Conservation (phyloP, 352 stramenopile genomes). For the Pythium pectinolyticum region DNA sequence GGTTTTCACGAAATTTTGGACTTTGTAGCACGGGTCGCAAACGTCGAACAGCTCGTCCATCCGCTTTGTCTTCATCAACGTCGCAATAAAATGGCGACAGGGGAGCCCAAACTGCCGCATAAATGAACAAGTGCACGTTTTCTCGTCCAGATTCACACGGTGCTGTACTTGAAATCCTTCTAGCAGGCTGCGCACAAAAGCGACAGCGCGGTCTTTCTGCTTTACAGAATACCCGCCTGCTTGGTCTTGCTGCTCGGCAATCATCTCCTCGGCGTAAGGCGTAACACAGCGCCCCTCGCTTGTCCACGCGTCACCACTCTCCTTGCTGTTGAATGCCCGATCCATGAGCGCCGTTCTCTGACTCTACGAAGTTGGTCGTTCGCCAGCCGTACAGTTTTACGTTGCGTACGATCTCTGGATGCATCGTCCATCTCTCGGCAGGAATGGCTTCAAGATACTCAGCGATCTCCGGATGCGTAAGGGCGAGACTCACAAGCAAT, state of each 20-base stretch:
- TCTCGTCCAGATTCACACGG: background rate
- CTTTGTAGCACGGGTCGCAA: constrained; percentile 2
- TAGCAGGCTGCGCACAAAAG: background rate
- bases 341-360: constrained; percentile 7
- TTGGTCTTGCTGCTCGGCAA: background rate
- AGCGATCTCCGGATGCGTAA: constrained; percentile 18
- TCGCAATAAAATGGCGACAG: constrained; percentile 1
- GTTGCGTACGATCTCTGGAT: constrained; percentile 2
- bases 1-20: background rate
- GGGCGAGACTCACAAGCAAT: background rate
- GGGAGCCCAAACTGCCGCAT: background rate
- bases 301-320: constrained; percentile 1
- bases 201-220: background rate
- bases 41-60: background rate
- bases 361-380: constrained; percentile 30
- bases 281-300: no score
- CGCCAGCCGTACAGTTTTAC: constrained; percentile 24
- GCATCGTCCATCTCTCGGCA: constrained; percentile 15
- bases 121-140: constrained; percentile 4
- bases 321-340: no score
- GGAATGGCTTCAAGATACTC: constrained; percentile 11
- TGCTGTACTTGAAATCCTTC: constrained; percentile 2
- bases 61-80: background rate
- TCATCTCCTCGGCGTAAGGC: background rate
- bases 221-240: background rate